Evolutionary conservation across 805 yeast species (phyloP).

Genomic region (Ogataea kodamae): DNA sequence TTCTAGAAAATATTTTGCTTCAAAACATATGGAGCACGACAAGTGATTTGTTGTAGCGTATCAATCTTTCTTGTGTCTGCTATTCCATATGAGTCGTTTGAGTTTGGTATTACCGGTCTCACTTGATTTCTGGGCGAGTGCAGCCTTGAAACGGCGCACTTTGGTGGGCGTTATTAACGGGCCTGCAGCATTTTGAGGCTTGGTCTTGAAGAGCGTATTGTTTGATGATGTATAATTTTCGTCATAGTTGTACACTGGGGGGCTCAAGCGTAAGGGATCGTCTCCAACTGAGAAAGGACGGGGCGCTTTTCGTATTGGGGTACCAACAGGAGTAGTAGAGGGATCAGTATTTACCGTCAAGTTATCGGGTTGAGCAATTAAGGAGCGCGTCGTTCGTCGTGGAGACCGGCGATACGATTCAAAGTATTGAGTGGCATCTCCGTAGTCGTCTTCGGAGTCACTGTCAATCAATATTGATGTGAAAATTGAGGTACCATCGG

Average conservation of each 20-base stretch:
- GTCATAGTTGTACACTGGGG: slow-evolving; percentile 16
- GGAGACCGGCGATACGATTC: slow-evolving; percentile 9
- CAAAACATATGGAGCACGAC: neutral
- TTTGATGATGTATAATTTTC: slow-evolving; percentile 10
- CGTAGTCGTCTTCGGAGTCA: slow-evolving; percentile 20
- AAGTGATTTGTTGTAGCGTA: slow-evolving; percentile 1
- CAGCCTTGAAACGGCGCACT: slow-evolving; percentile 26
- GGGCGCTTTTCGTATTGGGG: slow-evolving; percentile 9
- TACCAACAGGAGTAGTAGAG: neutral
- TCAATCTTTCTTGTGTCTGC: slow-evolving; percentile 9
- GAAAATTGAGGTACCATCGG: slow-evolving; percentile 5
- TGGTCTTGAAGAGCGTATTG: slow-evolving; percentile 11
- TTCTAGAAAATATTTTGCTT: slow-evolving; percentile 9
- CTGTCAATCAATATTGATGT: slow-evolving; percentile 18
- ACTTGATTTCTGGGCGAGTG: slow-evolving; percentile 16
- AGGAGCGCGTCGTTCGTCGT: slow-evolving; percentile 21
- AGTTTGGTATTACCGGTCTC: slow-evolving; percentile 16
- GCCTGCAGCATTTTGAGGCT: slow-evolving; percentile 16
- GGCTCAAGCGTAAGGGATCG: slow-evolving; percentile 19
- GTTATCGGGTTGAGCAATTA: slow-evolving; percentile 20
- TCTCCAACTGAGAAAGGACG: slow-evolving; percentile 12
- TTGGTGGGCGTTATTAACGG: slow-evolving; percentile 25
- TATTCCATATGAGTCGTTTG: slow-evolving; percentile 18
- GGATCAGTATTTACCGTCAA: slow-evolving; percentile 8
- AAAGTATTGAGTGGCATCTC: slow-evolving; percentile 3